Percentiles rank a stretch among this genome's conserved stretches.
These are phyloP conservation scores for Fusarium sulawesiense DNA, from an alignment of 2,329 filamentous ascomycete genomes.

Conservation along the genomic window DNA sequence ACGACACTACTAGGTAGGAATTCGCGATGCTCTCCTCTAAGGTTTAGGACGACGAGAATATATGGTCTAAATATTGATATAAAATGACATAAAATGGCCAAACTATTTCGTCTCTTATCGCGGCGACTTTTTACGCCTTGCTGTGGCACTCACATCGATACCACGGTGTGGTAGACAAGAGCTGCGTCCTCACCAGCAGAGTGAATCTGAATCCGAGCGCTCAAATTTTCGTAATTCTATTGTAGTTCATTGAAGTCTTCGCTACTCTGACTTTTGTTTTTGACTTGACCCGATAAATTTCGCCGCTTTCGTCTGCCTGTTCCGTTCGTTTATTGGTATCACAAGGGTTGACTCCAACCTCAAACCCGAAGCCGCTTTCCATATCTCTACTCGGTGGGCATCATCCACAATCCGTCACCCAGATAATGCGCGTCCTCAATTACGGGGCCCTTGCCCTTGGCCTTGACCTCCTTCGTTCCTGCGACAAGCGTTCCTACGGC, in stretches of 20 bases:
- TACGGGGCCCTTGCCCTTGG: conserved; percentile 91
- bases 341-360: conserved; percentile 19
- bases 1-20: neutral
- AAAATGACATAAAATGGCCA: neutral
- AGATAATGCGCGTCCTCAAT: conserved; percentile 95
- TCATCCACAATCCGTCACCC: conserved; percentile 91
- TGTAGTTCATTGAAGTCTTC: neutral
- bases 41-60: neutral
- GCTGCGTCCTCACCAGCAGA: neutral
- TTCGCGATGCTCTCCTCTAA: neutral
- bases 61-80: neutral
- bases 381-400: conserved; percentile 63
- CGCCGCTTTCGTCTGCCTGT: neutral
- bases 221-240: neutral
- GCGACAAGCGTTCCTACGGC: conserved; percentile 86
- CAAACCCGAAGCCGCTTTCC: neutral
- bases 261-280: neutral
- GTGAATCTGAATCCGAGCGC: neutral
- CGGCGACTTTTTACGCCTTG: neutral
- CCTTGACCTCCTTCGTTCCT: conserved; percentile 91
- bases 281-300: neutral
- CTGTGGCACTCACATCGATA: too few relatives aligned
- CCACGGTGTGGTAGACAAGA: neutral
- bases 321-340: conserved; percentile 36
- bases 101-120: neutral